phyloP scores from a whole-genome alignment of 805 yeast genomes.

The Cyberlindnera japonica region DNA sequence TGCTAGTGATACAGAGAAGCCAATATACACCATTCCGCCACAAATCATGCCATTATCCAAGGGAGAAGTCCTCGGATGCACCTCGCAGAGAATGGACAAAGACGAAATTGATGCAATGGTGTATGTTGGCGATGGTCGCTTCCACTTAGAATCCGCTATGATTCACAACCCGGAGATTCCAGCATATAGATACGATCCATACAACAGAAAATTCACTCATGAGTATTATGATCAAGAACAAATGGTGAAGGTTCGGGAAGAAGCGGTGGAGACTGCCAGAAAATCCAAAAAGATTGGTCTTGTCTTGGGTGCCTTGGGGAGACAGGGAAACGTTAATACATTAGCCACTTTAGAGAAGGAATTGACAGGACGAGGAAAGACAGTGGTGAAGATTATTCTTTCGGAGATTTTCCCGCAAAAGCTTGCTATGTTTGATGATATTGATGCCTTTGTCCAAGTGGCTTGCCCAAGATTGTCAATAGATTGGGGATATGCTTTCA shows the following conservation, averaged over 20 bases:
- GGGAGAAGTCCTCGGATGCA: constrained; percentile 96
- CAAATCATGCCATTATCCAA: constrained; percentile 90
- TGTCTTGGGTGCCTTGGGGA: constrained; percentile 87
- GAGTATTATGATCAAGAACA: constrained; percentile 88
- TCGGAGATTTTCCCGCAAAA: constrained; percentile 94
- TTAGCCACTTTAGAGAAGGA: constrained; percentile 58
- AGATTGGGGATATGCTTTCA: constrained; percentile 98
- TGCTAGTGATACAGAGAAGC: constrained; percentile 41
- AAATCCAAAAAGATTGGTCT: constrained; percentile 70
- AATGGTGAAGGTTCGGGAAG: constrained; percentile 66
- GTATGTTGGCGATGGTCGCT: constrained; percentile 94
- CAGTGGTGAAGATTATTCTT: constrained; percentile 74
- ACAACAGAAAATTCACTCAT: constrained; percentile 82
- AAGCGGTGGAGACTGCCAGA: constrained; percentile 65
- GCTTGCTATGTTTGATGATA: constrained; percentile 84
- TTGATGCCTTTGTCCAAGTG: constrained; percentile 94
- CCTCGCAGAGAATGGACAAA: constrained; percentile 75
- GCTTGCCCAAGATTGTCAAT: constrained; percentile 96
- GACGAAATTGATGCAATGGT: constrained; percentile 73
- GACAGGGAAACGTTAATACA: constrained; percentile 88
- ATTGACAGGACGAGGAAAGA: constrained; percentile 52
- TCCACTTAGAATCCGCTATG: constrained; percentile 94
- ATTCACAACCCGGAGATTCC: constrained; percentile 92
- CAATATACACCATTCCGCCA: constrained; percentile 71
- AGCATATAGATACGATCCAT: constrained; percentile 94